These are phyloP conservation scores for Cryoendolithus antarcticus DNA, from an alignment of 2,329 filamentous ascomycete genomes.

Conservation along the genomic window DNA sequence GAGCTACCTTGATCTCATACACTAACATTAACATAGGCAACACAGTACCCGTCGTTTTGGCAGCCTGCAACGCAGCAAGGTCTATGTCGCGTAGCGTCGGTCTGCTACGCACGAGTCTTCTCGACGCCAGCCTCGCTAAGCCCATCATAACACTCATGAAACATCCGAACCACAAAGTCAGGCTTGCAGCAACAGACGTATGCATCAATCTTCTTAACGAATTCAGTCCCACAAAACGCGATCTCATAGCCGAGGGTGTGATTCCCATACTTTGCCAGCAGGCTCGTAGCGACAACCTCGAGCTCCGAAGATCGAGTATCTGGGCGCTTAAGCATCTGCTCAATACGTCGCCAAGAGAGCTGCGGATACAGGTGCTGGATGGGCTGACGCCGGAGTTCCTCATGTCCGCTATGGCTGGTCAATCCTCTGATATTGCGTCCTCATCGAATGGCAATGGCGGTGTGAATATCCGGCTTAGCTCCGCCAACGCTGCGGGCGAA, in stretches of 20 bases:
- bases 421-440: slow-evolving; percentile 25
- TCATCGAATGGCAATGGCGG: slow-evolving; percentile 34
- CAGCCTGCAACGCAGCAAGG: slow-evolving; percentile 70
- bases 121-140: slow-evolving; percentile 70
- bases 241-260: slow-evolving; percentile 61
- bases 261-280: slow-evolving; percentile 70
- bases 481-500: slow-evolving; percentile 47
- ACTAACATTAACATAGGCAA: slow-evolving; percentile 39
- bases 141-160: slow-evolving; percentile 66
- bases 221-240: slow-evolving; percentile 81
- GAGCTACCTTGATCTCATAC: no score
- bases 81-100: slow-evolving; percentile 76
- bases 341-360: slow-evolving; percentile 53
- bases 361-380: slow-evolving; percentile 67
- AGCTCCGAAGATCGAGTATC: slow-evolving; percentile 69
- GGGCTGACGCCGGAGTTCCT: slow-evolving; percentile 71
- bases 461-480: slow-evolving; percentile 23
- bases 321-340: slow-evolving; percentile 93
- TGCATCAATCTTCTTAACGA: slow-evolving; percentile 78
- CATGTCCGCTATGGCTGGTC: slow-evolving; percentile 59
- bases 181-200: slow-evolving; percentile 72
- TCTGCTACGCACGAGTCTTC: slow-evolving; percentile 70
- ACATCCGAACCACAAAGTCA: slow-evolving; percentile 64
- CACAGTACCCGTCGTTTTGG: slow-evolving; percentile 63
- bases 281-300: slow-evolving; percentile 67